Evolutionary conservation across 2,329 filamentous ascomycete genomes (phyloP), one percentile per base, ranked within the genome.

Genomic region (Fusarium temperatum): DNA sequence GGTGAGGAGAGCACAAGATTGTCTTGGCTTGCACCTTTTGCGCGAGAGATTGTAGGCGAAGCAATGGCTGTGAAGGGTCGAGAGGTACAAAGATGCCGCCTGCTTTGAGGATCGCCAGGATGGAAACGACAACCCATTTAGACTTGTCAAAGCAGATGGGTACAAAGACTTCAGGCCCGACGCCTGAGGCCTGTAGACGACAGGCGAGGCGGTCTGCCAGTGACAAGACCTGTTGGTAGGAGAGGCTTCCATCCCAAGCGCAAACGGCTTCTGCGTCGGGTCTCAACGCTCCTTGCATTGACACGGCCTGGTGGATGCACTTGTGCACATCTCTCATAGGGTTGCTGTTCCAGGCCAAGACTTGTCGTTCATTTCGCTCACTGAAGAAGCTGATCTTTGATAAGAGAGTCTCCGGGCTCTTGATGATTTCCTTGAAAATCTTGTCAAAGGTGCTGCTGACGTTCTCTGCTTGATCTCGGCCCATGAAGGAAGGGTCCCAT

Each of bases 401-500:
- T 47, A 88, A 76, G 8, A 81, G 79, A 38, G 78, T 81, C 36
- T 83, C 81, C 2, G 84, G 83, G 15, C 78, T 72, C 10, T 80
- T 80, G 30, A 86, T 59, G 1, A 87, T 82, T 22, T 84, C 80
- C 24, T 82, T 78, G 41, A 90, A 81, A 5, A 88, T 84, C 63
- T 84, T 84, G 32, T 85, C 84, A 56, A 89, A 88, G 0, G 86
- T 86, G 70, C 82, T 83, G 17, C 84, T 84, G 11, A 90, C 77
- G 53, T 84, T 85, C n/a, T 79, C 77, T 1, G 85, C 84, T 62
- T 87, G 86, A 3, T 79, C 72, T 11, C 81, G 75, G 5, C 81
- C 81, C 36, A 86, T 85, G 59, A 84, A 82, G 9, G 82, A 79
- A 56, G 81, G 79, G 30, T 85, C 68, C 41, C 82, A 82, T 28